Evolutionary conservation across 495 filamentous ascomycete genomes (phyloP), one percentile per base, ranked within the genome.

Genomic region (Trichoderma parareesei): DNA sequence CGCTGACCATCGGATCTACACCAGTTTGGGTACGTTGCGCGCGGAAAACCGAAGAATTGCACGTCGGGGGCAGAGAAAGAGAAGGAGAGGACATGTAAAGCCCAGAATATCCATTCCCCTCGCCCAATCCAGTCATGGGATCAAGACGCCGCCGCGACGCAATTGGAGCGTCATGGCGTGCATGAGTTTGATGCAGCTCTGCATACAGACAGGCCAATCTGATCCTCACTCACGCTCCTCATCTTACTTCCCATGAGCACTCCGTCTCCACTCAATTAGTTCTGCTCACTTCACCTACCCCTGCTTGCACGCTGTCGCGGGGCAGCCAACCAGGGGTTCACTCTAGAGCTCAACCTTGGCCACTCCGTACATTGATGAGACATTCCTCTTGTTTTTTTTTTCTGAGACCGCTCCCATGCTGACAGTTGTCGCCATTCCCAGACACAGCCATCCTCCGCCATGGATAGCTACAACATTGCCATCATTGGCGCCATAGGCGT

Each of bases 401-500:
- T 57, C 18, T 55, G 53, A 57, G 53, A 57, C 53, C 53, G 53
- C 53, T 57, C 53, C 62, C 62, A 44, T 38, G 67, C 71, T 72
- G 68, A 72, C 73, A 14, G 41, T 49, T 67, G 59, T 6, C 63
- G 43, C 60, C 61, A 57, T 70, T 71, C 59, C 10, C 63, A 62
- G 35, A 62, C 59, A 18, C 40, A 46, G 44, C 40, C 65, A 66
- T 67, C 70, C 49, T 62, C 60, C 62, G 57, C 65, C 59, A 84
- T 88, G 77, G 84, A 85, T 66, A 77, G 88, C 71, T 85, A 96
- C 71, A 93, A 91, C 70, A 90, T 98, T 71, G 91, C 87, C 41
- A 86, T 98, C 35, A 84, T 97, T 69, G 94, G 94, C 63, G 83
- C 85, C 68, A 80, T 84, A 68, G 86, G 87, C 61, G 90, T 91